A percentile compares a stretch with the other conserved stretches of the same genome.
phyloP scores from a whole-genome alignment of 225 moss, liverwort and hornwort species.

The Polytrichum commune region DNA sequence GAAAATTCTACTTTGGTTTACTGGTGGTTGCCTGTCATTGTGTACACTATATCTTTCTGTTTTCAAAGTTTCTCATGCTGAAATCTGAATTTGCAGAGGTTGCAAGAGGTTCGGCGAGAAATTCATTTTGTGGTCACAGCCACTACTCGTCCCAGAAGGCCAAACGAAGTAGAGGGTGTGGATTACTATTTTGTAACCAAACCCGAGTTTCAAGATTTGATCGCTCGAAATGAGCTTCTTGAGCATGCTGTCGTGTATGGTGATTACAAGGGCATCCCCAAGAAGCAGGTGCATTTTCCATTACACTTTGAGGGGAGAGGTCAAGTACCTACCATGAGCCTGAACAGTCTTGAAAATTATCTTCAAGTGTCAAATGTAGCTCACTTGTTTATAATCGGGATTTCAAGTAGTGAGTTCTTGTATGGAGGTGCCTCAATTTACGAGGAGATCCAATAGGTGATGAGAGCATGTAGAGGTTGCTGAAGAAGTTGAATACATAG shows the following conservation, averaged over 20 bases:
- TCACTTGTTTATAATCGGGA: too few relatives aligned
- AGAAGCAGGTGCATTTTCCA: constrained; percentile 64
- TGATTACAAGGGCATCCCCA: constrained; percentile 98
- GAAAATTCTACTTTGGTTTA: too few relatives aligned
- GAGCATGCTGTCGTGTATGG: constrained; percentile 98
- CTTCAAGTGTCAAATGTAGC: too few relatives aligned
- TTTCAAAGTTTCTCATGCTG: constrained; percentile 5
- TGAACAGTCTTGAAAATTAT: too few relatives aligned
- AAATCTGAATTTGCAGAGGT: constrained; percentile 32
- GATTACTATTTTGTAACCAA: constrained; percentile 96
- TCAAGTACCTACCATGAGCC: too few relatives aligned
- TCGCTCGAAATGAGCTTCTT: constrained; percentile 79
- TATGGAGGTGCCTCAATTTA: too few relatives aligned
- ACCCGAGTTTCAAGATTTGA: constrained; percentile 83
- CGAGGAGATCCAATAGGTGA: too few relatives aligned
- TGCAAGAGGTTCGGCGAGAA: constrained; percentile 75
- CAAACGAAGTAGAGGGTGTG: constrained; percentile 79
- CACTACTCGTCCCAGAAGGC: constrained; percentile 78
- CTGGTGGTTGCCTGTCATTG: not conserved
- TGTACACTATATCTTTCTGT: not conserved
- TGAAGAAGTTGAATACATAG: too few relatives aligned
- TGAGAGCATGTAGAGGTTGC: too few relatives aligned
- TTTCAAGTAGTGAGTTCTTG: too few relatives aligned
- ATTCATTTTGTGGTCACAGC: constrained; percentile 94
- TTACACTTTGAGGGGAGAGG: not conserved